Base-by-base conservation (phyloP, 441 rosid species). In the Geranium incanum region DNA sequence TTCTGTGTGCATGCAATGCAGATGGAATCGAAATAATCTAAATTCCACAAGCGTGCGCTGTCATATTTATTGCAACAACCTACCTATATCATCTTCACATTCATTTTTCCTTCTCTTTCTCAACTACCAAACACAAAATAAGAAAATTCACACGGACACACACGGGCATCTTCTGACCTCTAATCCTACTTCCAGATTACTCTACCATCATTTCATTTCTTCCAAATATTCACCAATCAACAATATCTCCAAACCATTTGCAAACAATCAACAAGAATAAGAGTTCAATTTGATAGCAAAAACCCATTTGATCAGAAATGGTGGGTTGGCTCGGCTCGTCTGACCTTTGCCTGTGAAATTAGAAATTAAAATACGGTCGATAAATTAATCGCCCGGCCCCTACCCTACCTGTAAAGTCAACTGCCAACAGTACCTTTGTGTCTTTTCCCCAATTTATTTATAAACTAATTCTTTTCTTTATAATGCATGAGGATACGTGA, bases 401-500 rank as follows among this genome's bases (percentile, higher is more conserved):
- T 57, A 63, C 16, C 72, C 78, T 70, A 74, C 70, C 81, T 81
- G 83, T 72, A 70, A 76, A 83, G 85, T 80, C 87, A 82, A 84
- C 80, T 76, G 74, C 65, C 39, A 21, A 59, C 71, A 55, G 62
- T 19, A 60, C 77, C 78, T 36, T 4, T 16, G 0, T 4, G 19
- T 69, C 15, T 67, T 4, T 16, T 48, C 62, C 36, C 15, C 15
- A 13, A 13, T 52, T 52, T 13, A 52, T 52, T 52, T 52, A 52
- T 52, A 52, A n/a, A 52, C 18, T 52, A 52, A 52, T 52, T 52
- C 60, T 78, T 67, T 75, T 52, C 60, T 78, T 67, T 75, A 64
- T 76, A 73, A 18, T 81, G 79, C 78, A 78, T 82, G 78, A 80
- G 75, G 78, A 75, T 77, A 78, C 80, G 82, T 84, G 83, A 83